Conservation (phyloP, 768 basidiomycete species). For the Boletus bicolor region DNA sequence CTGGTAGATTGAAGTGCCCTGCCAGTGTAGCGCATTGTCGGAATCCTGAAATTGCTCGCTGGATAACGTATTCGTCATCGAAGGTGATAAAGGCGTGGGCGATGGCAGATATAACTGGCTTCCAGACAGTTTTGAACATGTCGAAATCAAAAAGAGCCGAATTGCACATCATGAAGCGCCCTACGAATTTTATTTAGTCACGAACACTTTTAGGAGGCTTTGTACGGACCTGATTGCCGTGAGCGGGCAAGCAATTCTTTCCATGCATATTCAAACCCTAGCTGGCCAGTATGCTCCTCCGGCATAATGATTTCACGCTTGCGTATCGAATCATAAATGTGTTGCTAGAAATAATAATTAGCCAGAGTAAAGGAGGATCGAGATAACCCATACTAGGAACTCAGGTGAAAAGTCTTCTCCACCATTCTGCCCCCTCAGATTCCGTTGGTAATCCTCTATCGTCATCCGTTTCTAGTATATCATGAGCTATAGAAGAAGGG, state of each 20-base stretch:
- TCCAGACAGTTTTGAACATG: constrained; percentile 96
- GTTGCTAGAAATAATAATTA: constrained; percentile 50
- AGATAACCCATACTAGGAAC: constrained; percentile 60
- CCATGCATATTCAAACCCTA: constrained; percentile 99
- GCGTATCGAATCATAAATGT: constrained; percentile 91
- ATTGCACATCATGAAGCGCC: constrained; percentile 63
- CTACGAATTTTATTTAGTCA: constrained; percentile 46
- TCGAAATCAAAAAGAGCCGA: constrained; percentile 79
- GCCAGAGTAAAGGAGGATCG: background rate
- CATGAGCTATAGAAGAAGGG: constrained; percentile 1
- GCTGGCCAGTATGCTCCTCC: constrained; percentile 93
- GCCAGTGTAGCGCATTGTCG: constrained; percentile 94
- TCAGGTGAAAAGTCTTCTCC: constrained; percentile 78
- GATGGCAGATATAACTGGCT: constrained; percentile 88
- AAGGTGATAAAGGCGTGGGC: constrained; percentile 95
- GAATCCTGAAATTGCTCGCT: constrained; percentile 94
- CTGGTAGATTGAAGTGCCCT: constrained; percentile 81
- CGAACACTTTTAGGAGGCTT: constrained; percentile 3
- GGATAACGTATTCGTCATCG: constrained; percentile 95
- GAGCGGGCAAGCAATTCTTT: constrained; percentile 87
- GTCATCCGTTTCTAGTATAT: constrained; percentile 85
- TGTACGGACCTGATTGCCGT: constrained; percentile 64
- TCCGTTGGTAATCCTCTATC: constrained; percentile 89
- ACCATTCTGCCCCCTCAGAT: constrained; percentile 90
- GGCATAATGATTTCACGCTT: constrained; percentile 96